phyloP scores from a whole-genome alignment of 192 early-diverging fungal genomes.

The Dimargaris verticillata region DNA sequence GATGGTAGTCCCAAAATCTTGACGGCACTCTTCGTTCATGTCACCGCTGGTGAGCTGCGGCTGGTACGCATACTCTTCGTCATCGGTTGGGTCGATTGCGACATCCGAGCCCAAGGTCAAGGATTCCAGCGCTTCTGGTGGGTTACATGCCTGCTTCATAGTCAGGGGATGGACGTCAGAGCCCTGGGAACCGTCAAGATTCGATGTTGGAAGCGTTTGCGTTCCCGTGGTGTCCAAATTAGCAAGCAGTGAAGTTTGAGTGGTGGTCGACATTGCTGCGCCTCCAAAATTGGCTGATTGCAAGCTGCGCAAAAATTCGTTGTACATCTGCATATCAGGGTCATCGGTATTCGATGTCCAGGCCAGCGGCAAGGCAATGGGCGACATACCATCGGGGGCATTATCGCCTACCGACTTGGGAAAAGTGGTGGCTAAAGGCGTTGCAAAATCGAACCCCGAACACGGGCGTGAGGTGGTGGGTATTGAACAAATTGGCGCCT shows the following conservation, averaged over 20 bases:
- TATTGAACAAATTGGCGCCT: background rate
- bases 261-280: background rate
- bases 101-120: background rate
- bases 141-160: background rate
- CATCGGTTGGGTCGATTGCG: background rate
- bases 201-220: background rate
- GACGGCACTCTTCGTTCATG: background rate
- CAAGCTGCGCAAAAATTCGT: background rate
- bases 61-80: background rate
- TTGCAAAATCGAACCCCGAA: background rate
- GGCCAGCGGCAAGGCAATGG: background rate
- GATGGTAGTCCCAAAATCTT: slow-evolving; percentile 1
- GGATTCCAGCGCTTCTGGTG: background rate
- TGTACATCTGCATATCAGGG: background rate
- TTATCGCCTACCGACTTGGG: background rate
- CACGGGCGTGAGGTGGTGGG: background rate
- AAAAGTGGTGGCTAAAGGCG: background rate
- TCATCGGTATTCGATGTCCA: background rate
- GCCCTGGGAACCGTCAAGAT: no score
- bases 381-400: background rate
- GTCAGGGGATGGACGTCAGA: background rate
- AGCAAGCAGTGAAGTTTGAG: background rate
- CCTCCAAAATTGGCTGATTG: background rate
- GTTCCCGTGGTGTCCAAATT: background rate
- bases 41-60: background rate